Base-by-base conservation (phyloP, 2,329 filamentous ascomycete genomes). In the Kalaharituber pfeilii region DNA sequence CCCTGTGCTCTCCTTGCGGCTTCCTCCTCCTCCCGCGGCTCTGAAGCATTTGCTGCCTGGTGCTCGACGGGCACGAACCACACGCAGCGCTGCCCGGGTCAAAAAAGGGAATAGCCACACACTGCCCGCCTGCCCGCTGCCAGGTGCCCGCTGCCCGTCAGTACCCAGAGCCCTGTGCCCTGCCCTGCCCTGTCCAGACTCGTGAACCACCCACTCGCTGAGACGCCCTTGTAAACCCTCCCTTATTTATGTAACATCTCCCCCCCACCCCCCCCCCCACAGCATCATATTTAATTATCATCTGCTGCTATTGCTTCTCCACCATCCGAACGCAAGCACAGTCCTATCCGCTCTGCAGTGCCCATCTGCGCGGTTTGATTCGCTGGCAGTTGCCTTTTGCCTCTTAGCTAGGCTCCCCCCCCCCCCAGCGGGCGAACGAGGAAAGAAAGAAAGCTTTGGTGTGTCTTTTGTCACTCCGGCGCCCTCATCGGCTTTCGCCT, bases 401-500 rank as follows among this genome's bases (percentile, higher is more conserved):
- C 33, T 39, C 20, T n/a, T n/a, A n/a, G n/a, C n/a, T n/a, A n/a
- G n/a, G n/a, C n/a, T n/a, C n/a, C n/a, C 5, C 33, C 33, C 33
- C n/a, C n/a, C 2, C 1, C 2, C 1, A 1, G 30, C 3, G 42
- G n/a, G 42, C 42, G 42, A 47, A 25, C n/a, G 42, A 36, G 30
- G 30, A n/a, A 9, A n/a, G 30, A n/a, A 36, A n/a, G n/a, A 25
- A 47, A 25, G 42, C 42, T 20, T 6, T 47, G 42, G 18, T 22
- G n/a, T 18, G 15, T 22, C n/a, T n/a, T 22, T n/a, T 22, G 20
- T 13, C 42, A 20, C 24, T 47, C 24, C n/a, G 42, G 15, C 42
- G n/a, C 42, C n/a, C n/a, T 47, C 42, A 47, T 47, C 42, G 42
- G 42, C 42, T 47, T 47, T 20, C n/a, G 42, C 42, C 42, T 47